phyloP scores from a whole-genome alignment of 2,329 filamentous ascomycete species.

The Talaromyces sp. region DNA sequence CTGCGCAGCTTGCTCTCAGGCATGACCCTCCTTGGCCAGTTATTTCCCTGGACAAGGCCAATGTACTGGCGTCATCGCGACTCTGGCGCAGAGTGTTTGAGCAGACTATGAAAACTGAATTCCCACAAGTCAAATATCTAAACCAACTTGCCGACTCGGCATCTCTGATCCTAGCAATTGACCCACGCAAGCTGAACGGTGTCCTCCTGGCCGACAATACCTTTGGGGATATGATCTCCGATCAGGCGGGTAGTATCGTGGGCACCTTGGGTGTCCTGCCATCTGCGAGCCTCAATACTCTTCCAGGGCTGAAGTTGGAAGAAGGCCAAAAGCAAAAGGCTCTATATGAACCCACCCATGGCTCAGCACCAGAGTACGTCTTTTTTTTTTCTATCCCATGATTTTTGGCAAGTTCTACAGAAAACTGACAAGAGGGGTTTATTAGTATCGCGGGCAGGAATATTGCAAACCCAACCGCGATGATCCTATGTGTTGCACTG shows the following conservation, averaged over 20 bases:
- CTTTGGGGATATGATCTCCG: conserved; percentile 88
- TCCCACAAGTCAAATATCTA: conserved; percentile 70
- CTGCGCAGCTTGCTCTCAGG: conserved; percentile 69
- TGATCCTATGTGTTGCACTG: conserved; percentile 85
- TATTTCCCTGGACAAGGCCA: conserved; percentile 86
- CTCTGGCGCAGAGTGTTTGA: conserved; percentile 80
- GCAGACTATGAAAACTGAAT: conserved; percentile 76
- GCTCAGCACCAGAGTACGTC: conserved; percentile 34
- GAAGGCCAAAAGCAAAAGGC: conserved; percentile 70
- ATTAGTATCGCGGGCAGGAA: conserved; percentile 80
- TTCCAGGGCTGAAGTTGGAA: conserved; percentile 60
- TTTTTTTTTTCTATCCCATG: neutral
- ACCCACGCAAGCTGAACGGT: conserved; percentile 75
- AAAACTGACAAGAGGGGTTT: neutral
- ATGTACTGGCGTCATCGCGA: conserved; percentile 79
- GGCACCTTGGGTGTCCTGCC: conserved; percentile 80
- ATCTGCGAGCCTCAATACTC: conserved; percentile 74
- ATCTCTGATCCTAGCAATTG: conserved; percentile 90
- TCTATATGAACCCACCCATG: conserved; percentile 93
- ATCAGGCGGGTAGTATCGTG: conserved; percentile 86
- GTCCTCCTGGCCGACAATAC: conserved; percentile 84
- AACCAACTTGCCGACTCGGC: conserved; percentile 90
- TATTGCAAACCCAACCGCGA: conserved; percentile 83
- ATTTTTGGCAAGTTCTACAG: neutral
- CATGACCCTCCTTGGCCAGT: conserved; percentile 68